These are phyloP conservation scores for Favolaschia claudopus DNA, from an alignment of 768 basidiomycete genomes.

Conservation along the genomic window DNA sequence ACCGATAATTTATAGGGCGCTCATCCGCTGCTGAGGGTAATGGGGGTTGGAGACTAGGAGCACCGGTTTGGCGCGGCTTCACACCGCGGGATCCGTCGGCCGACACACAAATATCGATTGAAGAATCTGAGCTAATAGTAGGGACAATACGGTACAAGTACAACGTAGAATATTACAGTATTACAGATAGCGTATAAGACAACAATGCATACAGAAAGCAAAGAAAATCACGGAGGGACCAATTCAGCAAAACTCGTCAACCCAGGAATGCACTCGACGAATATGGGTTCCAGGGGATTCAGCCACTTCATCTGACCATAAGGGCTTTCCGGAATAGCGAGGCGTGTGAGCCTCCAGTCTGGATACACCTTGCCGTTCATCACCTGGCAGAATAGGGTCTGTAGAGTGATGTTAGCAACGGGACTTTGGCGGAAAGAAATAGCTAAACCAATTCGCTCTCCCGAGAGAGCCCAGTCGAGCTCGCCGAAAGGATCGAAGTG, in stretches of 20 bases:
- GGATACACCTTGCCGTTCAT: background rate
- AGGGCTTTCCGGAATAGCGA: constrained; percentile 22
- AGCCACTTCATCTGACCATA: constrained; percentile 16
- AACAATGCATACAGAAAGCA: background rate
- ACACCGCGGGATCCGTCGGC: no score
- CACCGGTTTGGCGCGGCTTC: no score
- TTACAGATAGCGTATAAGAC: background rate
- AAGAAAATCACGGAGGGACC: background rate
- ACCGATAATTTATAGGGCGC: constrained; percentile 24
- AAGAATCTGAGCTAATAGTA: no score
- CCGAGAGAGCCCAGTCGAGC: constrained; percentile 5
- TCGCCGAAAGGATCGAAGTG: constrained; percentile 12
- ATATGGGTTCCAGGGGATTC: constrained; percentile 10
- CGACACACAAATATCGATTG: no score
- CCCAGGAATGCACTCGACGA: constrained; percentile 19
- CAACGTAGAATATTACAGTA: background rate
- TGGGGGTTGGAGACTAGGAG: background rate
- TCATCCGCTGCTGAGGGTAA: constrained; percentile 14
- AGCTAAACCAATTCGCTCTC: constrained; percentile 12
- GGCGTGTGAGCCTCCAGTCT: constrained; percentile 16
- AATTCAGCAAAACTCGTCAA: constrained; percentile 22
- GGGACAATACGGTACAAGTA: no score
- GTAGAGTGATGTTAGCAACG: background rate
- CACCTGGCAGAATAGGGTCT: constrained; percentile 19
- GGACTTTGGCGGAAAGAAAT: background rate